phyloP scores from a whole-genome alignment of 179 eudicot species.

The Actinidia chinensis region DNA sequence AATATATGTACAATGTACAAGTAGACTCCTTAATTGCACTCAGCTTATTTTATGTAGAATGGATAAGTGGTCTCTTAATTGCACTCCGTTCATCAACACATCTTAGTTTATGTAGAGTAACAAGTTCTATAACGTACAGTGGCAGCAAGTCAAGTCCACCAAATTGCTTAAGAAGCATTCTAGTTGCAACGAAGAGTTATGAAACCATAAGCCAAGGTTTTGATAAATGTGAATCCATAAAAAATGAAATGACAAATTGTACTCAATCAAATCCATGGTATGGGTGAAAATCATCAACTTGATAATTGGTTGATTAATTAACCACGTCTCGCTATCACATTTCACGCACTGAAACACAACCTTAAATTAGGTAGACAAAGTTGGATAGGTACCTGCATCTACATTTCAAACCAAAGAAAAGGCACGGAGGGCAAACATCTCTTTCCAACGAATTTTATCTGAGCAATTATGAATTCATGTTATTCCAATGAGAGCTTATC shows the following conservation, averaged over 20 bases:
- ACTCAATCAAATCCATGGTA: not conserved
- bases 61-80: not conserved
- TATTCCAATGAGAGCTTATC: constrained; percentile 6
- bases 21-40: not conserved
- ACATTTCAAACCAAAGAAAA: constrained; percentile 2
- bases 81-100: not conserved
- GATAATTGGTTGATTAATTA: not conserved
- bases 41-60: not conserved
- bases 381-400: constrained; percentile 9
- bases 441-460: not conserved
- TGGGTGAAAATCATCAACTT: not conserved
- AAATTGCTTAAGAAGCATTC: not conserved
- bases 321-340: not conserved
- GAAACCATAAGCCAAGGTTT: not conserved
- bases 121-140: not conserved
- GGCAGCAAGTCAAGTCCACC: not conserved
- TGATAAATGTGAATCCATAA: not conserved
- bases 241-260: not conserved
- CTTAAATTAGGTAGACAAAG: not conserved
- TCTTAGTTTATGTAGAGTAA: not conserved
- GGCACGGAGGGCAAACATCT: not conserved
- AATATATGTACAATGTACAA: not conserved
- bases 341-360: not conserved
- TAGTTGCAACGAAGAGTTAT: not conserved
- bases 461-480: not conserved